Evolutionary conservation across 164 flowering plant genomes (phyloP).

Genomic region (Liriodendron chinense): DNA sequence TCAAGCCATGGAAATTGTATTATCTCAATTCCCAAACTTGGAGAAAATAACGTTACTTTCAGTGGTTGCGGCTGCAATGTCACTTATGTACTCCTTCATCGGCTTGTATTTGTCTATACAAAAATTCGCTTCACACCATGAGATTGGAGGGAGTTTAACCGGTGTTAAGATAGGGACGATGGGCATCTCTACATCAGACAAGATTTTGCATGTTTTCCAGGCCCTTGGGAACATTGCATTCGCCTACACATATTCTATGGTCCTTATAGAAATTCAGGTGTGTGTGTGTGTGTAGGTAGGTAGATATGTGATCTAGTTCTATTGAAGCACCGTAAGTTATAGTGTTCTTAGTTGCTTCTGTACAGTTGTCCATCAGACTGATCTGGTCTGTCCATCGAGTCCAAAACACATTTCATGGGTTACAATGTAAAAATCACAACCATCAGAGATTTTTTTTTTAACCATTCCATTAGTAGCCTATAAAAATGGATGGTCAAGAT

Average conservation of each 20-base stretch:
- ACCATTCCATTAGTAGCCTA: no score
- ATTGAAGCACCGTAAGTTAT: no score
- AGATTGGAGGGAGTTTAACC: conserved; percentile 25
- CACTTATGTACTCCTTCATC: conserved; percentile 30
- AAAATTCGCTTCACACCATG: conserved; percentile 15
- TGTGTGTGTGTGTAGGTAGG: no score
- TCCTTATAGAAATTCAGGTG: conserved; percentile 47
- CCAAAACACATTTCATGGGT: no score
- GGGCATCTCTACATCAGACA: conserved; percentile 20
- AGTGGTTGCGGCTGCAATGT: conserved; percentile 30
- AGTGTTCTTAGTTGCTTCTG: not conserved
- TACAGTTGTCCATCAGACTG: not conserved
- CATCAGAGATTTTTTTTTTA: no score
- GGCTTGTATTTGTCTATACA: conserved; percentile 20
- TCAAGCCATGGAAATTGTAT: conserved; percentile 31
- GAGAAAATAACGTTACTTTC: conserved; percentile 39
- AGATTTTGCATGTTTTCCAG: conserved; percentile 31
- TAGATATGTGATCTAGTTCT: no score
- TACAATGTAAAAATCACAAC: not conserved
- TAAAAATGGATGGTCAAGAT: no score
- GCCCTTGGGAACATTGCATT: conserved; percentile 47
- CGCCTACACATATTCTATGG: conserved; percentile 33
- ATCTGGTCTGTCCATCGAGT: not conserved
- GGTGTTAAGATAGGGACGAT: conserved; percentile 10
- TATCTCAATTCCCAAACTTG: conserved; percentile 42